phyloP scores from a whole-genome alignment of 805 yeast species.

The Myxozyma mucilagina region DNA sequence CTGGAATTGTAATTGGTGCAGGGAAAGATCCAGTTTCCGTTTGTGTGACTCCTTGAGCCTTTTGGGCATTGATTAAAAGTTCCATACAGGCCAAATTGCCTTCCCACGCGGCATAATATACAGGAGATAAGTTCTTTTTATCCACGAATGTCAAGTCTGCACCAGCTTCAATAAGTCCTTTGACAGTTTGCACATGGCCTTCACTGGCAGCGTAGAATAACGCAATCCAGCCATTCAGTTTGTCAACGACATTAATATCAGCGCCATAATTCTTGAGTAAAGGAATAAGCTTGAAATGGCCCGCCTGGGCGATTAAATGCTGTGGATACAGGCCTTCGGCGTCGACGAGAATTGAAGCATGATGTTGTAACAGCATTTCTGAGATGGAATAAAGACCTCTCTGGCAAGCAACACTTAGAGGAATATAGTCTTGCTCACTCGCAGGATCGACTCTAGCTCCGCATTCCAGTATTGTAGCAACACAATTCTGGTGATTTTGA shows the following conservation, averaged over 20 bases:
- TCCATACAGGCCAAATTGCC: conserved; percentile 84
- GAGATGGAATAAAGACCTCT: conserved; percentile 74
- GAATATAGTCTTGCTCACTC: conserved; percentile 50
- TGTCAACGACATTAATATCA: conserved; percentile 75
- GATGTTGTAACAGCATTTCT: conserved; percentile 53
- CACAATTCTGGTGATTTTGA: conserved; percentile 59
- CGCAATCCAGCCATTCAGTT: conserved; percentile 91
- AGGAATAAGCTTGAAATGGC: conserved; percentile 68
- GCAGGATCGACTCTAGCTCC: conserved; percentile 47
- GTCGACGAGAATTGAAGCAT: conserved; percentile 53
- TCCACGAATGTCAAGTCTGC: conserved; percentile 71
- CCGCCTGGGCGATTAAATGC: conserved; percentile 85
- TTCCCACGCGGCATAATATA: conserved; percentile 91
- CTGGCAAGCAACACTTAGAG: conserved; percentile 82
- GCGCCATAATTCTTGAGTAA: conserved; percentile 57
- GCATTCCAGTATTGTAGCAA: conserved; percentile 50
- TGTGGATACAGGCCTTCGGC: conserved; percentile 86
- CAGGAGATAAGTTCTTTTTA: conserved; percentile 75
- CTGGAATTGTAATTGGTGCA: background rate
- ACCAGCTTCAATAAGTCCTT: conserved; percentile 67
- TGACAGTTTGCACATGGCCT: conserved; percentile 72
- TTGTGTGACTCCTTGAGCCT: background rate
- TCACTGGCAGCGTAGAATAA: conserved; percentile 85
- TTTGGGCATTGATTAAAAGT: conserved; percentile 52
- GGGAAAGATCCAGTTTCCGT: background rate